phyloP scores from a whole-genome alignment of 352 stramenopile species.

The Phytophthora sp. region DNA sequence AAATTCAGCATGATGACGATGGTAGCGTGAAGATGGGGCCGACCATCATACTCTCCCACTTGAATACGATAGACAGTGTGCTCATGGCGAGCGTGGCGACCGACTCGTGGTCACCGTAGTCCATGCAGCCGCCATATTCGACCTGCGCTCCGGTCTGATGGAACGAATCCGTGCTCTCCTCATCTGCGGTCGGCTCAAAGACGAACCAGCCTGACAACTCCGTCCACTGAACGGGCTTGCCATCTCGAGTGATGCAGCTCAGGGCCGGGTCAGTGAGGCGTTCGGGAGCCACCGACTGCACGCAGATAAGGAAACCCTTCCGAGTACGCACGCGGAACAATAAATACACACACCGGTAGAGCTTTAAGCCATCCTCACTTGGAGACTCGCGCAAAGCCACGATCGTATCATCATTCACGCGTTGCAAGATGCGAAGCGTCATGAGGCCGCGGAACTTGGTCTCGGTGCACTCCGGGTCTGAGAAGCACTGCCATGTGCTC shows the following conservation, averaged over 20 bases:
- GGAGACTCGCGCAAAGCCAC: conserved; percentile 62
- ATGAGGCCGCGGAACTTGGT: conserved; percentile 70
- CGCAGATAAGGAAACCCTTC: conserved; percentile 69
- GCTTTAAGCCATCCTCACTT: conserved; percentile 46
- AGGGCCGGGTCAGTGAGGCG: conserved; percentile 28
- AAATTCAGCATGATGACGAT: conserved; percentile 29
- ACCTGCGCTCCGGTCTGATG: conserved; percentile 55
- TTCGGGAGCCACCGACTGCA: conserved; percentile 58
- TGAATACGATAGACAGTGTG: conserved; percentile 66
- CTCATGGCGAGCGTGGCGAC: conserved; percentile 64
- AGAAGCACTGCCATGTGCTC: conserved; percentile 75
- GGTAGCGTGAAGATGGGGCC: conserved; percentile 60
- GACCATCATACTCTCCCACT: conserved; percentile 73
- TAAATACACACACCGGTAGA: conserved; percentile 75
- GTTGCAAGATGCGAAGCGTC: conserved; percentile 66
- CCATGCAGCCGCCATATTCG: conserved; percentile 72
- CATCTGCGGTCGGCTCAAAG: conserved; percentile 51
- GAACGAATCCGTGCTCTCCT: conserved; percentile 13
- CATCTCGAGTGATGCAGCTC: conserved; percentile 40
- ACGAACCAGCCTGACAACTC: conserved; percentile 73
- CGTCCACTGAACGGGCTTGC: conserved; percentile 67
- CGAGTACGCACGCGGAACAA: conserved; percentile 74
- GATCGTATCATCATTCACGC: conserved; percentile 75
- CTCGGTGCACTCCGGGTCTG: conserved; percentile 60
- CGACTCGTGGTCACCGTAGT: conserved; percentile 61